Percentiles rank a stretch among this genome's conserved stretches.
These are phyloP conservation scores for Tylopilus sp. DNA, from an alignment of 768 basidiomycete genomes.

Conservation along the genomic window DNA sequence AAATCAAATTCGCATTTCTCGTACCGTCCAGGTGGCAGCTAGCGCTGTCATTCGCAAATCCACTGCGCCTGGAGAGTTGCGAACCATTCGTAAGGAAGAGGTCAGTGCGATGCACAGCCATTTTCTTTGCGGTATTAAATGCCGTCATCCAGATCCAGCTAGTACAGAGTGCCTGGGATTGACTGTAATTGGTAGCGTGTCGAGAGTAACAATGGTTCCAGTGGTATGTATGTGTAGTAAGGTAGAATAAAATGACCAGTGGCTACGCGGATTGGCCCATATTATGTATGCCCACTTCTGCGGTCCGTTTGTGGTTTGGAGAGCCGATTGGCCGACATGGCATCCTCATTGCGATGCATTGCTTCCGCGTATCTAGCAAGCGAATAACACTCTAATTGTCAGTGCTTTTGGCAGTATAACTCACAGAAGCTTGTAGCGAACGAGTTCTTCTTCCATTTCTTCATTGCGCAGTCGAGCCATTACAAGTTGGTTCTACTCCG, in stretches of 20 bases:
- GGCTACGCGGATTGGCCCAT: not conserved
- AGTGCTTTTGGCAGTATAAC: not conserved
- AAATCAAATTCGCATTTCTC: slow-evolving; percentile 54
- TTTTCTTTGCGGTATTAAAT: not conserved
- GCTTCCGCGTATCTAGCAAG: slow-evolving; percentile 60
- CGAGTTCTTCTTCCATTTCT: slow-evolving; percentile 90
- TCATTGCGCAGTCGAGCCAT: slow-evolving; percentile 85
- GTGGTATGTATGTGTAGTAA: slow-evolving; percentile 19
- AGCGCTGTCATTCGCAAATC: slow-evolving; percentile 59
- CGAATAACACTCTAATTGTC: not conserved
- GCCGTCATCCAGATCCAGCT: slow-evolving; percentile 15
- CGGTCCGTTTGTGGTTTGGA: slow-evolving; percentile 32
- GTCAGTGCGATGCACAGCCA: slow-evolving; percentile 36
- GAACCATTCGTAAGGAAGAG: slow-evolving; percentile 72
- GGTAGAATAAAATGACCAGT: slow-evolving; percentile 1
- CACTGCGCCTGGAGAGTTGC: slow-evolving; percentile 70
- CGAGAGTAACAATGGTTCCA: slow-evolving; percentile 3
- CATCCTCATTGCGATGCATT: slow-evolving; percentile 74
- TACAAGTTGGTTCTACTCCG: slow-evolving; percentile 81
- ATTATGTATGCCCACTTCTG: slow-evolving; percentile 16
- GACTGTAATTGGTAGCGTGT: slow-evolving; percentile 4
- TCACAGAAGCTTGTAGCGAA: slow-evolving; percentile 88
- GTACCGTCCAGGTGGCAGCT: slow-evolving; percentile 57
- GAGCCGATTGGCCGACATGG: slow-evolving; percentile 61
- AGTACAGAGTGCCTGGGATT: slow-evolving; percentile 11